phyloP scores from a whole-genome alignment of 495 filamentous ascomycete genomes.

The Neurospora sp. region DNA sequence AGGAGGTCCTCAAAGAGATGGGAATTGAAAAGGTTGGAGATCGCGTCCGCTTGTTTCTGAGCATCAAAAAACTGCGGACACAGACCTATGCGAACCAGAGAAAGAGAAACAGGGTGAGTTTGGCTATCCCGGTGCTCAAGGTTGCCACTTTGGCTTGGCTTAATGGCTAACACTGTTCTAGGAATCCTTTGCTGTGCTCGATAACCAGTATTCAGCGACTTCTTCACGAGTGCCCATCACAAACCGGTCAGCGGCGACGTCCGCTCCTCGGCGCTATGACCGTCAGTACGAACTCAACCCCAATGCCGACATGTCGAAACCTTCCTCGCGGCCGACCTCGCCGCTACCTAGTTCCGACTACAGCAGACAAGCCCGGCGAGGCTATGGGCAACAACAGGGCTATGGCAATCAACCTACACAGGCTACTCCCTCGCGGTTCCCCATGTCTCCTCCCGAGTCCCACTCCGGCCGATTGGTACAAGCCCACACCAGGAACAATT shows the following conservation, averaged over 20 bases:
- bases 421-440: conserved; percentile 24
- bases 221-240: conserved; percentile 47
- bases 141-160: conserved; percentile 16
- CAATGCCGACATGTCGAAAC: conserved; percentile 38
- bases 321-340: conserved; percentile 59
- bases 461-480: conserved; percentile 36
- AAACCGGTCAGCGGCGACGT: conserved; percentile 38
- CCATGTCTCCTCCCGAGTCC: conserved; percentile 29
- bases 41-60: conserved; percentile 85
- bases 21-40: conserved; percentile 97
- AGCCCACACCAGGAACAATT: conserved; percentile 50
- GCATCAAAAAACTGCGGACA: conserved; percentile 84
- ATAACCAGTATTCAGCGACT: conserved; percentile 52
- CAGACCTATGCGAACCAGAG: conserved; percentile 75
- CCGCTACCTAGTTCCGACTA: conserved; percentile 51
- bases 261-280: conserved; percentile 52
- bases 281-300: conserved; percentile 46
- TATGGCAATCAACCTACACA: conserved; percentile 24
- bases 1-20: conserved; percentile 92
- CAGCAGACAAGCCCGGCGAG: conserved; percentile 26
- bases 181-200: conserved; percentile 64
- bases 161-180: conserved; percentile 21
- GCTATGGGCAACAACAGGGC: conserved; percentile 32
- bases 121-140: conserved; percentile 17
- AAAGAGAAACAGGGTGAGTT: conserved; percentile 74